A percentile compares a stretch with the other conserved stretches of the same genome.
Conservation (phyloP, 208 protist species). For the Jaenimonas drosophilae region DNA sequence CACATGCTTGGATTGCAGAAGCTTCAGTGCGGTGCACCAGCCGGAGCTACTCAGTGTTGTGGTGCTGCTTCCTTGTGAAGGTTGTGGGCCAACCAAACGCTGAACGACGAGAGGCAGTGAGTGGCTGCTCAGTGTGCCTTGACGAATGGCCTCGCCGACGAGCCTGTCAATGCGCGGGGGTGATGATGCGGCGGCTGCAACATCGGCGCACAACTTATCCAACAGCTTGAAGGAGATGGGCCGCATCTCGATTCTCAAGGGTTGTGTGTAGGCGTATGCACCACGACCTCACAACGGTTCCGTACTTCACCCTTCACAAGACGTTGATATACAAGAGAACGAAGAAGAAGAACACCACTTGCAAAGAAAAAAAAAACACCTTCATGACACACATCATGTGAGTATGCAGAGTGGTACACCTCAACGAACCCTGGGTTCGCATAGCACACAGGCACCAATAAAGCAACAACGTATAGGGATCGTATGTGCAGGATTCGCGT, state of each 20-base stretch:
- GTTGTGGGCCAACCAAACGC: too few species aligned
- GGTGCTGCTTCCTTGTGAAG: too few species aligned
- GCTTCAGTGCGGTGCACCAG: slow-evolving; percentile 48
- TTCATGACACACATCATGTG: neutral
- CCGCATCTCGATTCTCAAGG: slow-evolving; percentile 12
- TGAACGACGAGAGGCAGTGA: slow-evolving; percentile 66
- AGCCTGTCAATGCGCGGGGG: slow-evolving; percentile 22
- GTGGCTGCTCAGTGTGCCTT: slow-evolving; percentile 47
- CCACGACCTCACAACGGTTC: neutral
- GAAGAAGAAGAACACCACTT: neutral
- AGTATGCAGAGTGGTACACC: too few species aligned
- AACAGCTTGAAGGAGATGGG: slow-evolving; percentile 28
- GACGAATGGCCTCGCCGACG: slow-evolving; percentile 37
- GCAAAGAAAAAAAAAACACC: slow-evolving; percentile 3
- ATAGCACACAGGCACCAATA: too few species aligned
- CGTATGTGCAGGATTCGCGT: too few species aligned
- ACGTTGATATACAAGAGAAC: neutral
- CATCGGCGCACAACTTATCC: slow-evolving; percentile 29
- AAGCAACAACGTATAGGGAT: too few species aligned
- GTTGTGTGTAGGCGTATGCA: neutral
- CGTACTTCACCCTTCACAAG: neutral
- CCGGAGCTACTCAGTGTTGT: slow-evolving; percentile 16
- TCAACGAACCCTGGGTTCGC: too few species aligned
- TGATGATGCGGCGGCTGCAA: slow-evolving; percentile 18
- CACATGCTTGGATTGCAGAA: slow-evolving; percentile 40